Evolutionary conservation across 2,329 filamentous ascomycete genomes (phyloP).

Genomic region (Aspergillus quadrilineatus): DNA sequence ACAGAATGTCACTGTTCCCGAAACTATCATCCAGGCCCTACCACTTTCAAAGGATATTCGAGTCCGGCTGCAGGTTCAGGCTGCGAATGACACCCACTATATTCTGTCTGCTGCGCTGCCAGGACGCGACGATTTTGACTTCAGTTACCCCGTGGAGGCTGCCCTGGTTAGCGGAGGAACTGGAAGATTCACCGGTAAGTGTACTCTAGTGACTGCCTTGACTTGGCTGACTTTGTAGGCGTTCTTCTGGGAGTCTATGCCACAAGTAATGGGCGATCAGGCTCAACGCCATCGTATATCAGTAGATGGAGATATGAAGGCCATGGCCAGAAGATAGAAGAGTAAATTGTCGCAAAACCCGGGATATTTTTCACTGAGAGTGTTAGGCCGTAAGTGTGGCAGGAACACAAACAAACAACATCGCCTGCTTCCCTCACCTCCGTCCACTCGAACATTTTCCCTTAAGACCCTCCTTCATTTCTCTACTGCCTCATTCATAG

Average conservation of each 20-base stretch:
- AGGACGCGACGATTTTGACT: neutral
- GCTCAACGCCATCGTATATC: constrained; percentile 1
- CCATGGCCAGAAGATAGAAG: neutral
- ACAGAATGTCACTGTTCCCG: constrained; percentile 2
- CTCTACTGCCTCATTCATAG: too few species aligned
- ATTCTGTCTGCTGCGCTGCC: constrained; percentile 3
- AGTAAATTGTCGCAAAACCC: neutral
- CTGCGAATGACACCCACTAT: constrained; percentile 7
- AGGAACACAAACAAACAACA: neutral
- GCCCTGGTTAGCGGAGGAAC: constrained; percentile 12
- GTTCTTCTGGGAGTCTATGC: constrained; percentile 6
- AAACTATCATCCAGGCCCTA: neutral
- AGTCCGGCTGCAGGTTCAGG: constrained; percentile 2
- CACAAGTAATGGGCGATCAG: constrained; percentile 5
- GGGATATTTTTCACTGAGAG: neutral
- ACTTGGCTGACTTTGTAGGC: neutral
- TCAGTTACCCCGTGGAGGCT: neutral
- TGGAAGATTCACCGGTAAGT: constrained; percentile 13
- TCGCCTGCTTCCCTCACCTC: neutral
- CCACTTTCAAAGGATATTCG: neutral
- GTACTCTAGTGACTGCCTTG: neutral
- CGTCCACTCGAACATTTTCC: neutral
- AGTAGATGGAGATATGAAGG: constrained; percentile 9
- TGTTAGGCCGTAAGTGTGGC: neutral
- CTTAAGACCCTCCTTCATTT: too few species aligned